Evolutionary conservation across 2,329 filamentous ascomycete genomes (phyloP), one percentile per base, ranked within the genome.

Genomic region (Penicillium janthinellum): DNA sequence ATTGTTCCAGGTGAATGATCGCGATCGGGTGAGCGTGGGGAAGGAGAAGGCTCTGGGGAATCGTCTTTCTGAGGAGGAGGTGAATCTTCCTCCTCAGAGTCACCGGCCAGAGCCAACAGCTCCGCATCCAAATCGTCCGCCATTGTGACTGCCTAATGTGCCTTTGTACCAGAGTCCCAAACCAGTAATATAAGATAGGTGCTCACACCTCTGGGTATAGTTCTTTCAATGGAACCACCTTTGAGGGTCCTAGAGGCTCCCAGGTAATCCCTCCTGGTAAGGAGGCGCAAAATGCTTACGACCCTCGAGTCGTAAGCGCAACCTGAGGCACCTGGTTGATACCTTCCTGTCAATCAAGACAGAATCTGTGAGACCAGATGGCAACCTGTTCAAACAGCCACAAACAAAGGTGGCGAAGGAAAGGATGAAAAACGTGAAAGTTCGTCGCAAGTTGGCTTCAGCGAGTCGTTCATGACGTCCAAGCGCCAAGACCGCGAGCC

Each of bases 21-120:
- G 17, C 60, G 60, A 79, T 69, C 79, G 78, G 60, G 81, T 57
- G 75, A 66, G 74, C 73, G 63, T 70, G 83, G 79, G 62, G 86
- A 84, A 54, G 82, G 84, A 39, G 78, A 82, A 44, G 64, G 68
- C 39, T 66, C 83, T 80, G 70, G 86, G 79, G 75, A 85, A 82
- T 69, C 78, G 78, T 69, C 81, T 81, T 77, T 81, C 79, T 85
- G 71, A 83, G 85, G 59, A 77, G 72, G 77, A 55, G 83, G 81
- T 62, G 86, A 74, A 57, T 77, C 74, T 66, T 84, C 83, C 63
- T 83, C 82, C 64, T 83, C 81, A 53, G 80, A 82, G 69, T 82
- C 89, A 67, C 91, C 95, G 56, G 93, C 95, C 66, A 98, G 88
- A 72, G 91, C 93, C 65, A 98, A 89, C 66, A 98, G 88, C 81